Base-by-base conservation (phyloP, 352 stramenopile genomes). In the Phytophthora pluvialis region DNA sequence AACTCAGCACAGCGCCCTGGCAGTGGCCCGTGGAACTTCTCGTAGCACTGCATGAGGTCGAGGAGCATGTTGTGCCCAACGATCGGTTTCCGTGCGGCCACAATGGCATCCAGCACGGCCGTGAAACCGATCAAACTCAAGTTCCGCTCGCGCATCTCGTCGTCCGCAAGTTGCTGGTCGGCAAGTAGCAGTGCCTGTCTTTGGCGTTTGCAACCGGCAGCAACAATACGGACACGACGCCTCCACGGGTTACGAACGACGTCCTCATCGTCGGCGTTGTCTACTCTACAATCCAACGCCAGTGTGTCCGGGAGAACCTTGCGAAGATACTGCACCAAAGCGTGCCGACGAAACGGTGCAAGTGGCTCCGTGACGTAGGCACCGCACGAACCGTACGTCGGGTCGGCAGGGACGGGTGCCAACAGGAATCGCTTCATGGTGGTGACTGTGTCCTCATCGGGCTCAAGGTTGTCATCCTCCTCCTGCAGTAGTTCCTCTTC, bases 31-130 rank as follows among this genome's bases (percentile, higher is more conserved):
- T 91, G 77, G 58, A 94, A 94, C 47, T 92, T 94, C 39, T 86
- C 78, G 60, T 80, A 91, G 74, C 81, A 90, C 40, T 94, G 83
- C 72, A 94, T 86, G 51, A 89, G 63, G 44, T 94, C 85, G n/a
- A 94, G 71, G 13, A 92, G 75, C 73, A 92, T 70, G 66, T 94
- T 94, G 70, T 94, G 85, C 0, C 85, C 85, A 32, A 94, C 67
- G 18, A 94, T 70, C 4, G 85, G 83, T 54, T 85, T 86, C 8
- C 60, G 58, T 0, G 73, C 70, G 1, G 51, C 58, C 18, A 81
- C 69, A 48, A 90, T 61, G 12, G 73, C 49, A 46, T 94, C 80
- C 59, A 94, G 46, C 13, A 94, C 67, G 21, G 75, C 73, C 4
- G 85, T 92, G 36, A 94, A 92, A 2, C 85, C 85, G 45, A 89